These are phyloP conservation scores for Podila epigama DNA, from an alignment of 192 early-diverging fungal species.

Conservation along the genomic window DNA sequence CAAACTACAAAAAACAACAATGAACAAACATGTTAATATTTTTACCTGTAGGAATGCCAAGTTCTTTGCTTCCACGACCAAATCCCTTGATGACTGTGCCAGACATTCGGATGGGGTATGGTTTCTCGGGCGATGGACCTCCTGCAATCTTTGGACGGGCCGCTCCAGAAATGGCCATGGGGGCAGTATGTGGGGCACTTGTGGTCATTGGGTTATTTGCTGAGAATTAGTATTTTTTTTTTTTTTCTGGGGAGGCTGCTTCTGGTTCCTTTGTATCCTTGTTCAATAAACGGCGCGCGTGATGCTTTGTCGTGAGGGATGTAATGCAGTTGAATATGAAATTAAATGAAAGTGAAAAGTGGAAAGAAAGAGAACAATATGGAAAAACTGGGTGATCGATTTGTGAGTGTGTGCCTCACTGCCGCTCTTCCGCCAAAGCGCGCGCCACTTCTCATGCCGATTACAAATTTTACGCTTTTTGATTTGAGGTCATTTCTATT, in stretches of 20 bases:
- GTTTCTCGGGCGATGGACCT: constrained; percentile 60
- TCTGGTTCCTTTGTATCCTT: too few relatives aligned
- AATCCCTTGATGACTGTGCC: constrained; percentile 91
- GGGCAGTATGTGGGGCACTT: constrained; percentile 2
- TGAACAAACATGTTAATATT: not conserved
- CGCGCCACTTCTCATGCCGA: too few relatives aligned
- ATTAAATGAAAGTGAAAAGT: not conserved
- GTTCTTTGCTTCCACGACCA: constrained; percentile 94
- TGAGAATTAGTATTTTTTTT: not conserved
- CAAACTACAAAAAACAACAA: not conserved
- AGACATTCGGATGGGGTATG: constrained; percentile 80
- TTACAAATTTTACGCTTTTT: too few relatives aligned
- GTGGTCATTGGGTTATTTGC: not conserved
- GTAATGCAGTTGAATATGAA: not conserved
- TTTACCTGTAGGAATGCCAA: constrained; percentile 96
- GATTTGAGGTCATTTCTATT: too few relatives aligned
- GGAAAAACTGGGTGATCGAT: not conserved
- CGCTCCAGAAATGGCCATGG: not conserved
- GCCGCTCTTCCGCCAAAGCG: too few relatives aligned
- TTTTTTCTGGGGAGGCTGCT: not conserved
- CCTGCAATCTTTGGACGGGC: constrained; percentile 71
- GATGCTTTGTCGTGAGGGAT: too few relatives aligned
- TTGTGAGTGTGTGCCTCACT: not conserved
- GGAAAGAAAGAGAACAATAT: constrained; percentile 2
- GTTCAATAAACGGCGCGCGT: too few relatives aligned